A percentile compares a stretch with the other conserved stretches of the same genome.
Evolutionary conservation across 2,329 filamentous ascomycete species (phyloP).

Genomic region (Septoria linicola): DNA sequence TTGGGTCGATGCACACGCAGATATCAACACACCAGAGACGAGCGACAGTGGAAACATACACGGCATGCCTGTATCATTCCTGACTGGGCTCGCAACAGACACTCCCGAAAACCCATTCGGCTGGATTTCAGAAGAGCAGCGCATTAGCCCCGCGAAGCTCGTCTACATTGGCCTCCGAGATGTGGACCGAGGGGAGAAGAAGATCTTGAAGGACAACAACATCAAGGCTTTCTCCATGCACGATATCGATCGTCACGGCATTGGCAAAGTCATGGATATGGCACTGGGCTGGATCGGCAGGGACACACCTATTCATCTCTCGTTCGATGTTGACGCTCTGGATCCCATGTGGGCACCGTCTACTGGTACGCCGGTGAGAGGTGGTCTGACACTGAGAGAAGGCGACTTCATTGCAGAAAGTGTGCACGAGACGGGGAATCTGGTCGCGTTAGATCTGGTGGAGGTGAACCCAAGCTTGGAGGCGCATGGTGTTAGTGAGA

Average conservation of each 20-base stretch:
- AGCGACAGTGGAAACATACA: constrained; percentile 92
- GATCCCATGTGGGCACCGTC: constrained; percentile 96
- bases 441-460: constrained; percentile 59
- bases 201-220: constrained; percentile 78
- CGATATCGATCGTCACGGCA: constrained; percentile 91
- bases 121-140: constrained; percentile 76
- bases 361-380: constrained; percentile 91
- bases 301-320: constrained; percentile 95
- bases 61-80: constrained; percentile 93
- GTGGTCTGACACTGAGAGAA: constrained; percentile 88
- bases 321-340: constrained; percentile 93
- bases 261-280: constrained; percentile 96
- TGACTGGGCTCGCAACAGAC: constrained; percentile 74
- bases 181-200: constrained; percentile 91
- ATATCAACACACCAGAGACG: constrained; percentile 94
- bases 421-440: constrained; percentile 56
- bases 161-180: constrained; percentile 96
- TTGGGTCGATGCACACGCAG: constrained; percentile 97
- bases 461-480: constrained; percentile 54
- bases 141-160: constrained; percentile 73
- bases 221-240: constrained; percentile 99
- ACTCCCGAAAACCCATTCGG: constrained; percentile 79
- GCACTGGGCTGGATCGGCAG: constrained; percentile 91
- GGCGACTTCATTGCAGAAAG: constrained; percentile 91
- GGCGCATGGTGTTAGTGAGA: constrained; percentile 70